Percentiles rank a stretch among this genome's conserved stretches.
phyloP scores from a whole-genome alignment of 2,329 filamentous ascomycete species.

The Colletotrichum tabaci region DNA sequence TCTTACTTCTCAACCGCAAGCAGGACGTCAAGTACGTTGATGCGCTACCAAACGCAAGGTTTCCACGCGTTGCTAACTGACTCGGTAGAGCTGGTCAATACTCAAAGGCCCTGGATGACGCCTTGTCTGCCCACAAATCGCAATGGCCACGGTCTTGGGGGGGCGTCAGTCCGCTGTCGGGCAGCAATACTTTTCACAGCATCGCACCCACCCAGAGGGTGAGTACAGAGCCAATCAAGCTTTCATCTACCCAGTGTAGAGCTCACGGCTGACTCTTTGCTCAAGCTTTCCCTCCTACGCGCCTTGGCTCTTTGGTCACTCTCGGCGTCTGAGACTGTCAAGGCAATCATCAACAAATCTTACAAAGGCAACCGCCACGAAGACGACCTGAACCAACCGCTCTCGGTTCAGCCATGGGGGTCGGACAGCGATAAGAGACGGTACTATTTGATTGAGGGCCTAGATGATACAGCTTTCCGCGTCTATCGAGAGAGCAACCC shows the following conservation, averaged over 20 bases:
- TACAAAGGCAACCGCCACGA: constrained; percentile 92
- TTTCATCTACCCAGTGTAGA: neutral
- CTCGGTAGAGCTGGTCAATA: constrained; percentile 86
- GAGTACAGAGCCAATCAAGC: constrained; percentile 50
- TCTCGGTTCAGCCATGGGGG: constrained; percentile 93
- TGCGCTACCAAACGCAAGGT: constrained; percentile 9
- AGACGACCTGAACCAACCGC: constrained; percentile 83
- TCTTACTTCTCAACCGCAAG: constrained; percentile 93
- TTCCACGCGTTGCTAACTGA: constrained; percentile 19
- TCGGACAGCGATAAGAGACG: constrained; percentile 90
- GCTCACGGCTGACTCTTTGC: constrained; percentile 9
- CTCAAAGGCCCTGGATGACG: constrained; percentile 93
- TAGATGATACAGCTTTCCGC: constrained; percentile 93
- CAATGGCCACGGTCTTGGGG: constrained; percentile 94
- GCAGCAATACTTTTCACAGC: constrained; percentile 83
- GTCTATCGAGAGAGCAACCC: constrained; percentile 95
- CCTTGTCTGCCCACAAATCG: constrained; percentile 84
- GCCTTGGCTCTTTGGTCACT: constrained; percentile 91
- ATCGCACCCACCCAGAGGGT: constrained; percentile 89
- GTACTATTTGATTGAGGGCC: constrained; percentile 94
- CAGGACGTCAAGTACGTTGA: constrained; percentile 94
- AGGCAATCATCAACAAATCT: constrained; percentile 84
- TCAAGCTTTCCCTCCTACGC: constrained; percentile 84
- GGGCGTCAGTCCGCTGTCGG: constrained; percentile 85
- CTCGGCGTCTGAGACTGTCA: constrained; percentile 87